Evolutionary conservation across 805 yeast genomes (phyloP).

Genomic region (Monosporozyma unispora): DNA sequence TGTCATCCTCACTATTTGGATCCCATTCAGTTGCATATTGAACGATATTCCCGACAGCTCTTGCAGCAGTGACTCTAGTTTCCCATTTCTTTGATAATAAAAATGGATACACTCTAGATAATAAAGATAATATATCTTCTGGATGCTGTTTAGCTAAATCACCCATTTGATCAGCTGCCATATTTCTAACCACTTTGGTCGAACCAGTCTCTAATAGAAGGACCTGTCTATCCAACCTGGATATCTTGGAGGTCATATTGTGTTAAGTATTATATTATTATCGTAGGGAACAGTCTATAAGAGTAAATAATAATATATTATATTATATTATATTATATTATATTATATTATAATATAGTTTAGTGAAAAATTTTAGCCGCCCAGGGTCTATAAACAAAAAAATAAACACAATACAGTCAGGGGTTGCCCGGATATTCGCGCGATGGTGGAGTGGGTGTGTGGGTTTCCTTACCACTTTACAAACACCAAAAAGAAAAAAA

Average conservation of each 20-base stretch:
- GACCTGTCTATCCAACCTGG: conserved; percentile 38
- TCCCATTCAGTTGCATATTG: conserved; percentile 74
- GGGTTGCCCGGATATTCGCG: conserved; percentile 1
- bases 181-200: conserved; percentile 82
- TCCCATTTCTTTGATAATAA: conserved; percentile 85
- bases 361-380: conserved; percentile 4
- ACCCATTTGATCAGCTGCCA: conserved; percentile 95
- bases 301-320: too few species aligned
- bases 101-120: conserved; percentile 88
- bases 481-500: neutral
- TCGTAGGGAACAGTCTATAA: neutral
- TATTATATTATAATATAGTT: too few species aligned
- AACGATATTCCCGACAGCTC: conserved; percentile 90
- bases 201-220: conserved; percentile 81
- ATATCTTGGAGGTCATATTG: conserved; percentile 31
- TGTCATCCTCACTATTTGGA: conserved; percentile 46
- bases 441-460: neutral
- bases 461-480: neutral
- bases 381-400: neutral
- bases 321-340: too few species aligned
- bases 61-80: conserved; percentile 87
- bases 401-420: neutral
- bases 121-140: conserved; percentile 72
- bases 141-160: conserved; percentile 93
- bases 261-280: neutral